Evolutionary conservation across 2,329 filamentous ascomycete species (phyloP).

Genomic region (Fusarium cicatricum): DNA sequence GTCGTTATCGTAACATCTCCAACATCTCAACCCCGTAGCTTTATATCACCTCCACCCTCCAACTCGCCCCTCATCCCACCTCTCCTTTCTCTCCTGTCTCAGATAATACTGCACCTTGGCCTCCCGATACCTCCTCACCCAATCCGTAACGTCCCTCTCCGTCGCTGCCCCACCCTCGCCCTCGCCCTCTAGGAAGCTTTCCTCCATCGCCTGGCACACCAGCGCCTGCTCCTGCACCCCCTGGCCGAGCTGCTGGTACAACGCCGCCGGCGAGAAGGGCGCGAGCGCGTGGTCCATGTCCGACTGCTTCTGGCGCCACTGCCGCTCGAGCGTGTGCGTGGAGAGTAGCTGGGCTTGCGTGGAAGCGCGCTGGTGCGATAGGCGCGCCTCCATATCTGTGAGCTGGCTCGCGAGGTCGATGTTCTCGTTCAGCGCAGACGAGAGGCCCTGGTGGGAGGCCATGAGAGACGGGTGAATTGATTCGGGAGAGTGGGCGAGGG

Average conservation of each 20-base stretch:
- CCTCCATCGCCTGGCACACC: conserved; percentile 84
- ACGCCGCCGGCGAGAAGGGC: conserved; percentile 83
- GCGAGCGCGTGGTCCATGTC: conserved; percentile 87
- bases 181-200: conserved; percentile 82
- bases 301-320: conserved; percentile 87
- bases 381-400: conserved; percentile 64
- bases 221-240: conserved; percentile 83
- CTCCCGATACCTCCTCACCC: conserved; percentile 82
- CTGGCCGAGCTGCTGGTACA: conserved; percentile 83
- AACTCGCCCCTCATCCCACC: conserved; percentile 96
- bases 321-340: conserved; percentile 86
- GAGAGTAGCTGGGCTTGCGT: conserved; percentile 85
- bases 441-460: conserved; percentile 70
- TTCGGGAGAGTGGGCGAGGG: conserved; percentile 73
- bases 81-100: conserved; percentile 84
- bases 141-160: conserved; percentile 86
- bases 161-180: conserved; percentile 58
- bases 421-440: conserved; percentile 74
- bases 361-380: conserved; percentile 69
- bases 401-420: conserved; percentile 72
- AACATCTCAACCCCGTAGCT: background rate
- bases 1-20: background rate
- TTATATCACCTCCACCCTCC: conserved; percentile 83
- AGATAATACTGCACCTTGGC: conserved; percentile 81
- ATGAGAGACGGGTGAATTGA: conserved; percentile 77